Evolutionary conservation across 2,329 filamentous ascomycete genomes (phyloP).

Genomic region (Blastomyces silverae): DNA sequence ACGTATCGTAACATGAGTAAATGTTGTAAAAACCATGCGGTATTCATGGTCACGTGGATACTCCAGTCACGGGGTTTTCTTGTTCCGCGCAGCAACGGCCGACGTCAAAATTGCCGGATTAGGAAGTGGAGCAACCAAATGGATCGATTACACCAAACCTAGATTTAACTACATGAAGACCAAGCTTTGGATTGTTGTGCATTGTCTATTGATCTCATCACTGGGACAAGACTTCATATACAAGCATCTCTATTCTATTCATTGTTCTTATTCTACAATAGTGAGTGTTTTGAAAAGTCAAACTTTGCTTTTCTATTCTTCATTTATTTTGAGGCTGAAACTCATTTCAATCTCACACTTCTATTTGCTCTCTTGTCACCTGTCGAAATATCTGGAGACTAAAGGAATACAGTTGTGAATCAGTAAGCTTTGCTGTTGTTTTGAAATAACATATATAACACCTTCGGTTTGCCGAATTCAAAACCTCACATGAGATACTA

Average conservation of each 20-base stretch:
- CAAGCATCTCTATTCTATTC: neutral
- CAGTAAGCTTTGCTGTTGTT: neutral
- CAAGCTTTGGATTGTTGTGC: neutral
- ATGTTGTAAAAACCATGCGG: no score
- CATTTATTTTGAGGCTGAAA: neutral
- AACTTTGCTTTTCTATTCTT: neutral
- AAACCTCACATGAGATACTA: neutral
- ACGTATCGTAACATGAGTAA: no score
- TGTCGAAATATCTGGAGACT: neutral
- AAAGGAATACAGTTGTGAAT: neutral
- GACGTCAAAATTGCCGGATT: conserved; percentile 1
- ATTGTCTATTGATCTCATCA: neutral
- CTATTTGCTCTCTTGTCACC: neutral
- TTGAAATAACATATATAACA: neutral
- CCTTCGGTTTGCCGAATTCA: neutral
- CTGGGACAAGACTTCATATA: neutral
- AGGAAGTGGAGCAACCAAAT: no score
- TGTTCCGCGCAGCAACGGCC: neutral
- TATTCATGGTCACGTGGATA: neutral
- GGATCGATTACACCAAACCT: neutral
- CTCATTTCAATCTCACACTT: neutral
- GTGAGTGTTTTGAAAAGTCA: neutral
- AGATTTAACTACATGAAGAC: neutral
- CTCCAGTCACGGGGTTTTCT: neutral
- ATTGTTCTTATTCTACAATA: neutral